Evolutionary conservation across 2,329 filamentous ascomycete species (phyloP).

Genomic region (Escovopsis sp.): DNA sequence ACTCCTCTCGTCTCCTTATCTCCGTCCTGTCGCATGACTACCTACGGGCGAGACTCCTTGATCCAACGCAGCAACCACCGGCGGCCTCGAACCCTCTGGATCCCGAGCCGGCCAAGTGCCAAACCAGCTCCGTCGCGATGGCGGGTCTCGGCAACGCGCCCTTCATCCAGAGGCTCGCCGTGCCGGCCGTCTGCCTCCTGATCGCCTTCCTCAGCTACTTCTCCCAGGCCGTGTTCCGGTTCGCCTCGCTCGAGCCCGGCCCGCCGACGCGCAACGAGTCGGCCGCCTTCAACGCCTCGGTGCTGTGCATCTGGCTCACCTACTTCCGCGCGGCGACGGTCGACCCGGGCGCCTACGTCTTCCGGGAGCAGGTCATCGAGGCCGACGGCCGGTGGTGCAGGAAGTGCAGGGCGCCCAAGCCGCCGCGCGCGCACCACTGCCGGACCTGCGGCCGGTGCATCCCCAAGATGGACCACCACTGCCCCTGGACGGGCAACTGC

Average conservation of each 20-base stretch:
- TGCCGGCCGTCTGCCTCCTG: conserved; percentile 52
- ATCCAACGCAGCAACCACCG: background rate
- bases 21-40: background rate
- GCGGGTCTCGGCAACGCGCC: conserved; percentile 27
- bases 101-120: background rate
- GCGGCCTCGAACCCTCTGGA: background rate
- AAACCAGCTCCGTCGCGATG: conserved; percentile 15
- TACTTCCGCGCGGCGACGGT: conserved; percentile 49
- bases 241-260: conserved; percentile 39
- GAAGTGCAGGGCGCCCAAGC: conserved; percentile 61
- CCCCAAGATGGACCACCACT: conserved; percentile 76
- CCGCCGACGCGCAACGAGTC: conserved; percentile 43
- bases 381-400: conserved; percentile 47
- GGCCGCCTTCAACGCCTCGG: conserved; percentile 49
- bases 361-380: conserved; percentile 22
- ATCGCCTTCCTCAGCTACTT: conserved; percentile 57
- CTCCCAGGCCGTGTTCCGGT: conserved; percentile 55
- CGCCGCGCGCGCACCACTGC: conserved; percentile 69
- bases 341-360: conserved; percentile 41
- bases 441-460: conserved; percentile 60
- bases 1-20: no score
- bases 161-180: conserved; percentile 40
- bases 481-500: conserved; percentile 73
- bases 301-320: conserved; percentile 50
- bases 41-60: background rate